A percentile compares a stretch with the other conserved stretches of the same genome.
These are phyloP conservation scores for Westerdykella ornata DNA, from an alignment of 2,329 filamentous ascomycete species.

Conservation along the genomic window DNA sequence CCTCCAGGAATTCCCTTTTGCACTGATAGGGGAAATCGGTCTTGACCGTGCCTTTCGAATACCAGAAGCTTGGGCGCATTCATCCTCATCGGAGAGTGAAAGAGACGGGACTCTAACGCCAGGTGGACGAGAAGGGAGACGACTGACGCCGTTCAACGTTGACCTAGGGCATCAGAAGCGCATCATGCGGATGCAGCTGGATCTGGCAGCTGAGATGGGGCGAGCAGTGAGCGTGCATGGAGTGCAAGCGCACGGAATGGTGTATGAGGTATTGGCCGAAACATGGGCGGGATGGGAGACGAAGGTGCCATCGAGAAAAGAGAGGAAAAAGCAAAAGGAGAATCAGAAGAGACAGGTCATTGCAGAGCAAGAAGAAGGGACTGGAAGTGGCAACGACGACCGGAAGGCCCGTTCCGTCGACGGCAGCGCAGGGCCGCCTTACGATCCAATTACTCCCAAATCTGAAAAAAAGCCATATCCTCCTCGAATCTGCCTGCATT, in stretches of 20 bases:
- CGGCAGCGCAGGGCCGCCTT: conserved; percentile 3
- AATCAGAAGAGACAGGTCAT: conserved; percentile 45
- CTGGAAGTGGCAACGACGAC: conserved; percentile 2
- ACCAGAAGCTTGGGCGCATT: conserved; percentile 51
- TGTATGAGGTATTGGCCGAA: conserved; percentile 59
- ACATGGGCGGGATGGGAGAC: conserved; percentile 67
- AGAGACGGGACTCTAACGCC: conserved; percentile 53
- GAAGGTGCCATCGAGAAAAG: conserved; percentile 53
- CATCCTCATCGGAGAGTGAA: conserved; percentile 18
- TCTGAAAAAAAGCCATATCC: conserved; percentile 59
- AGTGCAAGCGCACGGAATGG: conserved; percentile 66
- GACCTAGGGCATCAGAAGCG: conserved; percentile 60
- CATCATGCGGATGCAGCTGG: conserved; percentile 62
- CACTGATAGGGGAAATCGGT: conserved; percentile 70
- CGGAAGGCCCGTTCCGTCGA: conserved; percentile 4
- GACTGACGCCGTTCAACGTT: conserved; percentile 62
- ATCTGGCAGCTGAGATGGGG: conserved; percentile 60
- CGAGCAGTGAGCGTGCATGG: conserved; percentile 64
- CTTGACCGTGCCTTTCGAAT: conserved; percentile 72
- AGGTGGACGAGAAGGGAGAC: conserved; percentile 63
- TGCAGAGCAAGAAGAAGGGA: conserved; percentile 10
- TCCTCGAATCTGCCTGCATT: conserved; percentile 86
- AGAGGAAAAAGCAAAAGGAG: conserved; percentile 38
- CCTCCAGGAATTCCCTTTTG: conserved; percentile 53
- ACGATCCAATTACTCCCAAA: conserved; percentile 1